Conservation (phyloP, 495 filamentous ascomycete genomes). For the Achaetomiella virescens region DNA sequence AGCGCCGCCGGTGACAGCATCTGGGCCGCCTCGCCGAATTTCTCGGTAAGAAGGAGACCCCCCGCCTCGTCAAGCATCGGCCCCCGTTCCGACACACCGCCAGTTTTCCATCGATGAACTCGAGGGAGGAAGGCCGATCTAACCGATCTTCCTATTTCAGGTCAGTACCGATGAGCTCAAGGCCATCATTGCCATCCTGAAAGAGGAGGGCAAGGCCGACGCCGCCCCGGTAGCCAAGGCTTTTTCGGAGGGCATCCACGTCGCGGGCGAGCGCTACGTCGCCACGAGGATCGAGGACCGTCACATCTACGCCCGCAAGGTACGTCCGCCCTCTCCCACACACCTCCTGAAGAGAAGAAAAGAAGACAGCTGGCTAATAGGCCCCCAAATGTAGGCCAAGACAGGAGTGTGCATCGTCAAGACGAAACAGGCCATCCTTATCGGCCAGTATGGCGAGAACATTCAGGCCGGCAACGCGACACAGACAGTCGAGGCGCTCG, state of each 20-base stretch:
- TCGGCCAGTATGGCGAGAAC: constrained; percentile 74
- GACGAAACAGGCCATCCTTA: constrained; percentile 76
- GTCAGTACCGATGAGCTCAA: constrained; percentile 55
- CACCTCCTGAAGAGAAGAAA: not conserved
- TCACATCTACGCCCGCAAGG: constrained; percentile 81
- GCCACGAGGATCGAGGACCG: constrained; percentile 65
- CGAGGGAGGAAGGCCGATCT: not conserved
- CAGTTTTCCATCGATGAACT: not conserved
- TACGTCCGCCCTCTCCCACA: constrained; percentile 33
- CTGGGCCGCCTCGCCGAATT: constrained; percentile 69
- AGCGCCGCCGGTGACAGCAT: constrained; percentile 71
- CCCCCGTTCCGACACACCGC: not conserved
- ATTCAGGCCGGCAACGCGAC: constrained; percentile 60
- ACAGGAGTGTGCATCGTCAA: constrained; percentile 73
- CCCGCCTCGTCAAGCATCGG: not conserved
- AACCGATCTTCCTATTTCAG: constrained; percentile 31
- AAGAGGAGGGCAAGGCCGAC: constrained; percentile 23
- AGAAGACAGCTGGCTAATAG: not conserved
- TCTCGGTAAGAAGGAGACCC: constrained; percentile 53
- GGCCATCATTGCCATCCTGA: constrained; percentile 40
- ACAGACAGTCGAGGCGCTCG: constrained; percentile 59
- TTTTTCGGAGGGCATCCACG: constrained; percentile 56
- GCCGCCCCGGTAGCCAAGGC: constrained; percentile 43
- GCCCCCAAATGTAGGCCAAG: constrained; percentile 54
- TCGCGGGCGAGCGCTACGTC: constrained; percentile 67